A percentile compares a stretch with the other conserved stretches of the same genome.
These are phyloP conservation scores for Fusarium luffae DNA, from an alignment of 2,329 filamentous ascomycete genomes.

Conservation along the genomic window DNA sequence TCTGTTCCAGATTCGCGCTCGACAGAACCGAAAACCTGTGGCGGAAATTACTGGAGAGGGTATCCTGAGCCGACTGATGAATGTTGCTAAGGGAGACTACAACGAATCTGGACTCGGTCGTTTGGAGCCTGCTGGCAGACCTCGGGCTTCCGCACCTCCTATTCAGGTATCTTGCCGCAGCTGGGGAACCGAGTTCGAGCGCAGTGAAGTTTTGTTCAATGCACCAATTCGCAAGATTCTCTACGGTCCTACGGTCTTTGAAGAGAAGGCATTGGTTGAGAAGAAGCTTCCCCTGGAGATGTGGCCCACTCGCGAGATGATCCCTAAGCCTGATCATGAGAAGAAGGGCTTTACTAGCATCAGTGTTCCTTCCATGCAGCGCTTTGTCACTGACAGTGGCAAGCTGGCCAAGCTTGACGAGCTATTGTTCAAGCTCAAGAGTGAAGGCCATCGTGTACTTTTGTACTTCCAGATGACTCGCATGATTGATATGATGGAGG, in stretches of 20 bases:
- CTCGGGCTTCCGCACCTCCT: constrained; percentile 85
- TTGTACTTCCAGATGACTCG: constrained; percentile 99
- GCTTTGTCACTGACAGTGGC: constrained; percentile 97
- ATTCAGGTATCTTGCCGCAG: constrained; percentile 83
- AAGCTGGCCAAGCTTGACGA: constrained; percentile 93
- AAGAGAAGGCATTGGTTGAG: constrained; percentile 81
- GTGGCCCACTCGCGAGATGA: constrained; percentile 71
- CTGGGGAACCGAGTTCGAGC: constrained; percentile 72
- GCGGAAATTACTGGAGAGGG: constrained; percentile 78
- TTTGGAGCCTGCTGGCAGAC: constrained; percentile 83
- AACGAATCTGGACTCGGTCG: constrained; percentile 76
- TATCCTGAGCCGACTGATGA: constrained; percentile 79
- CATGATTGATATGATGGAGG: constrained; percentile 99
- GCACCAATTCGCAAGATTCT: constrained; percentile 77
- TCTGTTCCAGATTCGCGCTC: constrained; percentile 82
- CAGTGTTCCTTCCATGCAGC: constrained; percentile 92
- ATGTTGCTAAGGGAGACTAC: constrained; percentile 75
- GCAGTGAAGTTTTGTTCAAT: constrained; percentile 83
- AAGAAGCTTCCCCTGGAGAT: constrained; percentile 74
- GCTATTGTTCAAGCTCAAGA: constrained; percentile 89
- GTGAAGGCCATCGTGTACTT: constrained; percentile 89
- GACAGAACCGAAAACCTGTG: constrained; percentile 73
- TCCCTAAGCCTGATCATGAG: constrained; percentile 82
- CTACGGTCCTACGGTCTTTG: constrained; percentile 70
- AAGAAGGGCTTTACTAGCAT: constrained; percentile 91